Conservation (phyloP, 2,329 filamentous ascomycete genomes). For the Karstenula rhodostoma region DNA sequence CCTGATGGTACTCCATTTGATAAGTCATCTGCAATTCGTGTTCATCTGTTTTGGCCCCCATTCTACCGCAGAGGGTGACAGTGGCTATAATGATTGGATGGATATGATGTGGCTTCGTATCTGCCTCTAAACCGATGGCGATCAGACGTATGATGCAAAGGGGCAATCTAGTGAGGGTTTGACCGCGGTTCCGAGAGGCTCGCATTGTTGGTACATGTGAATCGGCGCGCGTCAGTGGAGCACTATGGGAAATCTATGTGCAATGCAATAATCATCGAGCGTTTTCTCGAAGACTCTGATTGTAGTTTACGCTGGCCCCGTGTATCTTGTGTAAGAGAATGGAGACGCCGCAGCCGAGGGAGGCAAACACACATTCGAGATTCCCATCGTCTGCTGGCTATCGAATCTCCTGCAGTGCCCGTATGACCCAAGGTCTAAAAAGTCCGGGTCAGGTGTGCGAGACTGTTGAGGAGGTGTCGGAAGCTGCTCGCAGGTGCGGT, state of each 20-base stretch:
- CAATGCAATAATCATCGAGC: not conserved
- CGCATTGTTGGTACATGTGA: not conserved
- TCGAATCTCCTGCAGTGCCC: slow-evolving; percentile 12
- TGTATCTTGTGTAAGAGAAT: slow-evolving; percentile 11
- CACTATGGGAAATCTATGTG: not conserved
- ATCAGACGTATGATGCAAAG: not conserved
- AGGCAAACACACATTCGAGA: slow-evolving; percentile 29
- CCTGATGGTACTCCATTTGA: not conserved
- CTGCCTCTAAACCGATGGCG: not conserved
- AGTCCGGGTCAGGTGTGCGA: slow-evolving; percentile 21
- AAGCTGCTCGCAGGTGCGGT: slow-evolving; percentile 23
- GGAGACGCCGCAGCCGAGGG: slow-evolving; percentile 21
- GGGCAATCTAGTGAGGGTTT: not conserved
- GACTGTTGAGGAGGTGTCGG: slow-evolving; percentile 24
- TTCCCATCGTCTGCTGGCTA: slow-evolving; percentile 18
- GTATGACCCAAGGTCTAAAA: slow-evolving; percentile 25
- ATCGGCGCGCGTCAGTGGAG: not conserved
- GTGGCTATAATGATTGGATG: not conserved
- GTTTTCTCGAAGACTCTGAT: not conserved
- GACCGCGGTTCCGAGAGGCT: not conserved
- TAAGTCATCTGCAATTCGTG: not conserved
- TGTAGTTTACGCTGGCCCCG: not conserved
- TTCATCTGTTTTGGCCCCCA: slow-evolving; percentile 1
- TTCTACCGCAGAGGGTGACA: not conserved
- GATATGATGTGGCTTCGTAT: slow-evolving; percentile 6